phyloP scores from a whole-genome alignment of 2,329 filamentous ascomycete genomes.

The Sporothrix dimorphospora region DNA sequence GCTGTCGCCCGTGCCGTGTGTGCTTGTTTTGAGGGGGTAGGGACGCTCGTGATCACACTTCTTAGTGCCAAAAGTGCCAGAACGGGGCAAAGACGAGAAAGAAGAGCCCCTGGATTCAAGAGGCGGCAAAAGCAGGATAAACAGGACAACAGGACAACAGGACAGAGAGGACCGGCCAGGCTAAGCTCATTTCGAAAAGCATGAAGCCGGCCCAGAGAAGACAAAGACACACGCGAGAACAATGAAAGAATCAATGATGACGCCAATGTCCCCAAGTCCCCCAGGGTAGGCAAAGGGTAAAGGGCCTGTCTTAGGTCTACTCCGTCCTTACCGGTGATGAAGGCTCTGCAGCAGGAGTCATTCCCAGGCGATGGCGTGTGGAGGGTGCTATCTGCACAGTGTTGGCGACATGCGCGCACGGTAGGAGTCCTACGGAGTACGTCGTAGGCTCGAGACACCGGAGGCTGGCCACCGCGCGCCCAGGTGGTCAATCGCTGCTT shows the following conservation, averaged over 20 bases:
- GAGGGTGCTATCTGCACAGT: neutral
- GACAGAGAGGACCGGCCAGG: neutral
- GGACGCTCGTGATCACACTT: conserved; percentile 12
- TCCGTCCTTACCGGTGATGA: too few relatives aligned
- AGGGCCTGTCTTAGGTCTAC: neutral
- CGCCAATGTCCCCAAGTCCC: neutral
- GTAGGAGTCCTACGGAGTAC: neutral
- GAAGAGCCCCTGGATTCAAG: neutral
- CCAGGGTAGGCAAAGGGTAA: conserved; percentile 1
- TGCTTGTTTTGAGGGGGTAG: conserved; percentile 1
- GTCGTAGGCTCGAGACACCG: neutral
- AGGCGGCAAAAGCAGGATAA: neutral
- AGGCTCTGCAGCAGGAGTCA: too few relatives aligned
- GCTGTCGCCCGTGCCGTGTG: neutral
- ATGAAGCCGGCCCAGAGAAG: neutral
- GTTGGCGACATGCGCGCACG: neutral
- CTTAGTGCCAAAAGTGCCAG: conserved; percentile 5
- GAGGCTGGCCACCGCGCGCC: neutral
- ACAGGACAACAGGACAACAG: too few relatives aligned
- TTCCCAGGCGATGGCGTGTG: too few relatives aligned
- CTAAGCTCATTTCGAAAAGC: conserved; percentile 13
- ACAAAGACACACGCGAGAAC: conserved; percentile 11
- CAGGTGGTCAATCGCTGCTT: neutral
- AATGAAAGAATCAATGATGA: conserved; percentile 14
- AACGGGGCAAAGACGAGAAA: neutral